A percentile compares a stretch with the other conserved stretches of the same genome.
Conservation (phyloP, 495 filamentous ascomycete genomes). For the Hyaloscypha bicolor region DNA sequence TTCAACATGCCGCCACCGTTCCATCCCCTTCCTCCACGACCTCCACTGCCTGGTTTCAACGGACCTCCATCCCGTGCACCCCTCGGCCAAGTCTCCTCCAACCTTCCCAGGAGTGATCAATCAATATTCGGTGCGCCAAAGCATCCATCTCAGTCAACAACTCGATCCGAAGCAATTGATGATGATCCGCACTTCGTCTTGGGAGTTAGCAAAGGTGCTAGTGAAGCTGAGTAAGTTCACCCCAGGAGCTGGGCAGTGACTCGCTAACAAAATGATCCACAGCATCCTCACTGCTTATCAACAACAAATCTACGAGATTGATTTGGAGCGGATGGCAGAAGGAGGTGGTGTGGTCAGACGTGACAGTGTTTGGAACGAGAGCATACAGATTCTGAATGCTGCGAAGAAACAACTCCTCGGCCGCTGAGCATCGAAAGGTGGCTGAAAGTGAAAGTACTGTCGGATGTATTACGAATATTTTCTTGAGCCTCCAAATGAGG, state of each 20-base stretch:
- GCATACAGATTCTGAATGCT: constrained; percentile 19
- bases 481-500: not conserved
- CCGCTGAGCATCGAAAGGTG: not conserved
- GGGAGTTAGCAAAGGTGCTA: constrained; percentile 12
- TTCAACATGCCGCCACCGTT: not conserved
- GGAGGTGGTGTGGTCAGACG: not conserved
- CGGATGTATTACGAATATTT: not conserved
- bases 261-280: not conserved
- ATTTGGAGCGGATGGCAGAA: constrained; percentile 12
- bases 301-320: constrained; percentile 16
- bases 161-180: not conserved
- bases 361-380: constrained; percentile 11
- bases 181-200: constrained; percentile 26
- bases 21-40: not conserved
- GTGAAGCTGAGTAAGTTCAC: constrained; percentile 19
- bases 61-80: not conserved
- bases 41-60: not conserved
- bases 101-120: not conserved
- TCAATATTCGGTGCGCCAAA: not conserved
- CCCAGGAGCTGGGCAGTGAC: not conserved
- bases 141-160: not conserved
- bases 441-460: not conserved
- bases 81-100: not conserved
- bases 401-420: constrained; percentile 22
- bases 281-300: constrained; percentile 23